Evolutionary conservation across 2,329 filamentous ascomycete species (phyloP).

Genomic region (Coleophoma cylindrospora): DNA sequence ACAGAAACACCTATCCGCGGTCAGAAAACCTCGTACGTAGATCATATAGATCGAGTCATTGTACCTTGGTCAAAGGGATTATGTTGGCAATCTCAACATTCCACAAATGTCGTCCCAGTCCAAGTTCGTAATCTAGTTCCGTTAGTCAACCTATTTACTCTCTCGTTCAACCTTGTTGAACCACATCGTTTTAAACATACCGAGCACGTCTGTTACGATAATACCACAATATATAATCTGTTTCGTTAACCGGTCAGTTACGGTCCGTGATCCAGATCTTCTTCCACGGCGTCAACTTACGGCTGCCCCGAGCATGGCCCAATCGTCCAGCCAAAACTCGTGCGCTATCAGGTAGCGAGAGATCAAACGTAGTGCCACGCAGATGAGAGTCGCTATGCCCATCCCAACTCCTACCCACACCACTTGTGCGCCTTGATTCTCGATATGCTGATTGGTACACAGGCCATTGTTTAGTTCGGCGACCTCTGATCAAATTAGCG

Average conservation of each 20-base stretch:
- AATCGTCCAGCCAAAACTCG: slow-evolving; percentile 16
- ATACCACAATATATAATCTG: slow-evolving; percentile 2
- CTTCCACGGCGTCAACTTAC: slow-evolving; percentile 2
- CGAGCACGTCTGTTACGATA: slow-evolving; percentile 9
- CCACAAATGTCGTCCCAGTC: slow-evolving; percentile 17
- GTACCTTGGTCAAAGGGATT: slow-evolving; percentile 10
- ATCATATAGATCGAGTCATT: background rate
- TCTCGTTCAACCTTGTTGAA: background rate
- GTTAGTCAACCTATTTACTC: background rate
- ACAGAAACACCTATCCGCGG: slow-evolving; percentile 9
- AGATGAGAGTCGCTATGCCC: background rate
- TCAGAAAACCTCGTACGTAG: background rate
- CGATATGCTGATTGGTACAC: background rate
- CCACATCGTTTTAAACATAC: slow-evolving; percentile 1
- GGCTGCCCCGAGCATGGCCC: slow-evolving; percentile 6
- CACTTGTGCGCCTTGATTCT: background rate
- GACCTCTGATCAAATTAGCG: background rate
- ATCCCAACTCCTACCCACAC: background rate
- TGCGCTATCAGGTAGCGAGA: slow-evolving; percentile 7
- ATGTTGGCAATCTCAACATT: slow-evolving; percentile 12
- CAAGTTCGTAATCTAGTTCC: slow-evolving; percentile 7
- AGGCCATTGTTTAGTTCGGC: background rate
- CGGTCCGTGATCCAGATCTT: background rate
- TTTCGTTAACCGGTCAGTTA: background rate
- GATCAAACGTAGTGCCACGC: slow-evolving; percentile 10